Percentiles rank a stretch among this genome's conserved stretches.
phyloP scores from a whole-genome alignment of 2,329 filamentous ascomycete genomes.

The Coniella lustricola region DNA sequence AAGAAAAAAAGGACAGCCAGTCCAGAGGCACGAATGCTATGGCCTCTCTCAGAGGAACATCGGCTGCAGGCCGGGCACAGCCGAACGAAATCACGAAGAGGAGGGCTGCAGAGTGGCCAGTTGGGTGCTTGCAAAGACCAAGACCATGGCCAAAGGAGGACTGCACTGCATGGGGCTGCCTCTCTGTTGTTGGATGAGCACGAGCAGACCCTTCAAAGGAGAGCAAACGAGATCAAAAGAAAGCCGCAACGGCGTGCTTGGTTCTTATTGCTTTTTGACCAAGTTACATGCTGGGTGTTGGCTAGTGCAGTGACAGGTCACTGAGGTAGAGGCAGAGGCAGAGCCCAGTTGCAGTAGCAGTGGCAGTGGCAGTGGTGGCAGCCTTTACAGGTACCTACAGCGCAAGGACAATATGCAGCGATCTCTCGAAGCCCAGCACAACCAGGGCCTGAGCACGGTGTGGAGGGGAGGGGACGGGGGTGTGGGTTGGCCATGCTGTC shows the following conservation, averaged over 20 bases:
- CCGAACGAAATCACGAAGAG: conserved; percentile 13
- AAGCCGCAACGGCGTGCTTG: conserved; percentile 3
- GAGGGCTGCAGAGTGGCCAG: conserved; percentile 5
- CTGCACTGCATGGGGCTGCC: conserved; percentile 14
- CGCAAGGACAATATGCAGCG: neutral
- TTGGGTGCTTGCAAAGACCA: conserved; percentile 6
- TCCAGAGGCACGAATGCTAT: too few relatives aligned
- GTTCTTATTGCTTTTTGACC: conserved; percentile 18
- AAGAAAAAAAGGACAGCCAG: too few relatives aligned
- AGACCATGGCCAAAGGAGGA: conserved; percentile 8
- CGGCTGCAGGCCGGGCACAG: conserved; percentile 7
- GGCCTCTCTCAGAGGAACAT: neutral
- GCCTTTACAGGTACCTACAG: neutral
- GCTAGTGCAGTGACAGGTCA: conserved; percentile 3
- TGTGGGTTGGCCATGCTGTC: conserved; percentile 20
- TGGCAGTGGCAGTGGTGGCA: conserved; percentile 15
- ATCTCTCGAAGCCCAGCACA: conserved; percentile 17
- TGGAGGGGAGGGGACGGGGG: conserved; percentile 18
- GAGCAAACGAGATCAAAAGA: conserved; percentile 3
- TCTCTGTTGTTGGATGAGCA: conserved; percentile 17
- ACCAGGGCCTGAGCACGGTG: conserved; percentile 7
- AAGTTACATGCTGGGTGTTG: conserved; percentile 2
- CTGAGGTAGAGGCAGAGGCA: too few relatives aligned
- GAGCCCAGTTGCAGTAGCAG: too few relatives aligned
- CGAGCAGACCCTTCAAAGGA: conserved; percentile 18